Base-by-base conservation (phyloP, 495 filamentous ascomycete genomes). In the Cenococcum geophilum region DNA sequence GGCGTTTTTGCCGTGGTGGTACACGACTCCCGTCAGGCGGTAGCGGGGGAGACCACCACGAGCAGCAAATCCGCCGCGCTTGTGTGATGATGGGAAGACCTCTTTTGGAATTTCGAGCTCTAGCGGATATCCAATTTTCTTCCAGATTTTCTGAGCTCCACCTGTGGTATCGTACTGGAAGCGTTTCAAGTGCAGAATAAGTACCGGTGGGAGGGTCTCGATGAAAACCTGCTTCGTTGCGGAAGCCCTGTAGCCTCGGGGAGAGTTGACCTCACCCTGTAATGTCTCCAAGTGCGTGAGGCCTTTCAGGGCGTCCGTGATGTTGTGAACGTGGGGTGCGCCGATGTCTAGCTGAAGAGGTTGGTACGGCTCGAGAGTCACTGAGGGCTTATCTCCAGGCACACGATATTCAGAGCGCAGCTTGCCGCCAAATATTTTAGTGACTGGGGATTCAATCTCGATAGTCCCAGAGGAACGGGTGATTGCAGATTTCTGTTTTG, bases 81-180 rank as follows among this genome's bases (percentile, higher is more conserved):
- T 86, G 59, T 84, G 80, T 20, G 83, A 82, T 20, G 83, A 82
- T 5, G 89, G 86, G 72, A 98, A 88, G n/a, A 93, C 86, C 70
- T 97, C 95, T 27, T 86, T 86, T 1, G 93, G 93, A 63, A 98
- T 90, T 71, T 96, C 93, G 40, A 97, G 81, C 67, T 96, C 91
- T 14, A 97, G 78, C 0, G 93, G 93, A 68, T 98, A 97, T 37
- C 89, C 92, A 65, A 98, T 79, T 75, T 91, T 92, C 78, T 97
- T 98, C 92, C 92, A 97, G 61, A 97, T 95, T 75, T 98, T 98
- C 69, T 96, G 88, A 0, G 91, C 95, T 12, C 91, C 91, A 49
- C 88, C 89, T n/a, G 83, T 79, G 66, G 84, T 88, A 58, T 96
- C 91, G 71, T 95, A 97, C 67, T 97, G 89, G 79, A 98, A 98